Evolutionary conservation across 2,329 filamentous ascomycete genomes (phyloP), one percentile per base, ranked within the genome.

Genomic region (Aspergillus udagawae): DNA sequence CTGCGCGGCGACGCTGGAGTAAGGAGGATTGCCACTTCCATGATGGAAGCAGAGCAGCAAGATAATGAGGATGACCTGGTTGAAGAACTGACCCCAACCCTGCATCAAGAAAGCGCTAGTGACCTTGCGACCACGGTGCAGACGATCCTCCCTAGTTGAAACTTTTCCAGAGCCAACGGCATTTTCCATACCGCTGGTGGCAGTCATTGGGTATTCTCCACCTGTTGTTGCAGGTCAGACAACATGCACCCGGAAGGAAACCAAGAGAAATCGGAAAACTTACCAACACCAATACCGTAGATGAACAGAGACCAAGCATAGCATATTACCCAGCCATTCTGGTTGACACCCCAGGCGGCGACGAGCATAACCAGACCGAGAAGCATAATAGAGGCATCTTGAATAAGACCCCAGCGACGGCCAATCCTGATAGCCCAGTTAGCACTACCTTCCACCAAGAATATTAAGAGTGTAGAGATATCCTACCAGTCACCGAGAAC

Each of bases 41-140:
- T 87, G 86, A 82, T 96, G 91, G 84, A 96, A 94, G 77, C 93
- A 89, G 66, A 95, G 82, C 57, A 97, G 84, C 52, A 95, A 81
- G 54, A 96, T 73, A 69, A 97, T 96, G 62, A 97, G 83, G 56
- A 96, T 77, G 66, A 89, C 88, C 77, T 97, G 93, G 84, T 97
- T 97, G 80, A 90, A 81, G 73, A 96, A 90, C 76, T 97, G 93
- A 64, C 93, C 93, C 93, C 93, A 97, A 54, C 93, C 93, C 77
- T 97, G 93, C 93, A 97, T 97, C 77, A 97, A 77, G 80, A 97
- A 97, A 57, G 93, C 92, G 74, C 89, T 91, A 64, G 92, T 96
- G 72, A 97, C 93, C 76, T 96, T 96, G 70, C 93, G 90, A 63
- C 93, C 93, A 77, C 93, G 91, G 80, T 97, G 93, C 53, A 97